Evolutionary conservation across 2,329 filamentous ascomycete species (phyloP), one percentile per base, ranked within the genome.

Genomic region (Aspergillus alliaceus): DNA sequence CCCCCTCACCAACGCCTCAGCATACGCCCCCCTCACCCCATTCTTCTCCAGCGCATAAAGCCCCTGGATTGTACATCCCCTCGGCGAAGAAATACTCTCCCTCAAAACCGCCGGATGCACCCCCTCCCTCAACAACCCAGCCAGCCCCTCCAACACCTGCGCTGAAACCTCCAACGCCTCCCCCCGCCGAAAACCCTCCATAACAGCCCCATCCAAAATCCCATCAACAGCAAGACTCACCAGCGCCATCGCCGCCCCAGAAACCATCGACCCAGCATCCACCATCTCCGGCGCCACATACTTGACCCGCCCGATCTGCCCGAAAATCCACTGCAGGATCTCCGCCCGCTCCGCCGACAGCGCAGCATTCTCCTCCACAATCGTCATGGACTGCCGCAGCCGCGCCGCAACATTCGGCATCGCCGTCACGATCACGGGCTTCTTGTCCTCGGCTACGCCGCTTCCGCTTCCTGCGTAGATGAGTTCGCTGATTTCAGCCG

Each of bases 131-230:
- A 89, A 77, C 68, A 88, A 69, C 0, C 79, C 82, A 9, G 83
- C 80, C 0, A 84, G 82, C 4, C 85, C 85, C 54, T 79, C 73
- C 75, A 87, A 80, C 1, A 81, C 82, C 73, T 86, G 84, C 6
- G 85, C 81, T 58, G 84, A 82, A 84, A 88, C 86, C 44, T 82
- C 67, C 68, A 86, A 81, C 2, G 85, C 84, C 64, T 87, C 84
- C 0, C 80, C 80, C 31, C 84, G 69, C 6, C 83, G 84, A 15
- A 88, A 62, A 0, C 85, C 86, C 81, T 86, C 86, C 0, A 84
- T 84, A 4, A 88, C 84, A 35, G 79, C 84, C 1, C 85, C 85
- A 66, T 87, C 84, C 4, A 84, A 77, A 44, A 86, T 75, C 1
- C 82, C 82, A 63, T 88, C 86, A n/a, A 86, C 73, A 22, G 86